A percentile compares a stretch with the other conserved stretches of the same genome.
Conservation (phyloP, 768 basidiomycete genomes). For the Imleria badia region DNA sequence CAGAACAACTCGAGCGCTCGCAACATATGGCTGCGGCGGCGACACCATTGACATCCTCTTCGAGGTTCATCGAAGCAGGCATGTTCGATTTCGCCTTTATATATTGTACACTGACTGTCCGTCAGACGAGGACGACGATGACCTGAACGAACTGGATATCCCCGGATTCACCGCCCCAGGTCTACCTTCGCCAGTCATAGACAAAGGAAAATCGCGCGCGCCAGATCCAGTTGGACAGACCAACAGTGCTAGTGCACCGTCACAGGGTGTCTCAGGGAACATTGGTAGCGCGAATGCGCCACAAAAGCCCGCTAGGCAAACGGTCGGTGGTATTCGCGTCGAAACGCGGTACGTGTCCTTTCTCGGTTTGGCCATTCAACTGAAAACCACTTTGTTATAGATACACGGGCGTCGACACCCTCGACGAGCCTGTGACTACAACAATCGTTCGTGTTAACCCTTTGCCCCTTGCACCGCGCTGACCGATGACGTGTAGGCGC, state of each 20-base stretch:
- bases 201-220: conserved; percentile 75
- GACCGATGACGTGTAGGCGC: conserved; percentile 50
- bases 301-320: conserved; percentile 52
- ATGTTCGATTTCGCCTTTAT: conserved; percentile 3
- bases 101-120: conserved; percentile 1
- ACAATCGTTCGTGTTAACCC: conserved; percentile 71
- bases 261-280: conserved; percentile 61
- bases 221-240: conserved; percentile 51
- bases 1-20: neutral
- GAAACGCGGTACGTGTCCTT: conserved; percentile 71
- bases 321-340: conserved; percentile 80
- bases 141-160: conserved; percentile 78
- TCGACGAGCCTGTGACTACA: conserved; percentile 87
- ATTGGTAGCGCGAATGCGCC: conserved; percentile 56
- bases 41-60: conserved; percentile 59
- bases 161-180: conserved; percentile 74
- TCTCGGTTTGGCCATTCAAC: neutral
- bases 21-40: conserved; percentile 26
- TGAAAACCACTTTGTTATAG: conserved; percentile 26
- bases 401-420: conserved; percentile 80
- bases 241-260: conserved; percentile 30
- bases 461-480: conserved; percentile 5
- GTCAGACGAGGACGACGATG: conserved; percentile 69
- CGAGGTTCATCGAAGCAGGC: conserved; percentile 84
- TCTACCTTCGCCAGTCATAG: conserved; percentile 43